Base-by-base conservation (phyloP, 345 rosid genomes). In the Pugionium cornutum region DNA sequence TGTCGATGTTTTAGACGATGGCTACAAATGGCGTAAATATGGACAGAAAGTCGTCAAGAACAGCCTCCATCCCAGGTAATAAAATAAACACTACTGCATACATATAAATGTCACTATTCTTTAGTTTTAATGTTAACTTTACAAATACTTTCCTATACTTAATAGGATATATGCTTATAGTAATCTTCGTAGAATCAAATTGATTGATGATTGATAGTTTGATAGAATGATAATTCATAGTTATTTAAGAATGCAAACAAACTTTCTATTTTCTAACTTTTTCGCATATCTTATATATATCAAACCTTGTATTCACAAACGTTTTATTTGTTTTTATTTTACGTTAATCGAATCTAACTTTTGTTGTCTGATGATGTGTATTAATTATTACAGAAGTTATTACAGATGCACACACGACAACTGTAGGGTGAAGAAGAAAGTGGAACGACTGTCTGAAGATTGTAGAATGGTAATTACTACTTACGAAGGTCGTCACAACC, bases 391-490 rank as follows among this genome's bases (percentile, higher is more conserved):
- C 82, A 92, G 98, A 68, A 92, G 98, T 67, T 92, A 92, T 49
- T 92, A 92, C 52, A 80, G 98, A 4, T 92, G 98, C 58, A 89
- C 98, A 4, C 84, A 92, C 66, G 87, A 48, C 53, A 92, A 83
- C 63, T 92, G 98, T 72, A 76, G 91, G 61, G 97, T 92, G 79
- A 92, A 92, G 87, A 92, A 92, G 84, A 92, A 96, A 74, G 96
- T 92, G 7, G 98, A 92, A 69, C 50, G 98, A 58, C 73, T 92
- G 29, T 92, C 97, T 5, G 97, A 92, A 66, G 98, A 92, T 53
- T 86, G 96, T 71, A 81, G 98, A 67, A 92, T 92, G 98, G 98
- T 92, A 65, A 92, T 92, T 52, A 92, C 98, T 9, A 92, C 98
- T 32, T 92, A 92, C 27, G 98, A 92, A 86, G 98, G 98, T 48